Conservation (phyloP, 257 asterid species). For the Perilla frutescens region DNA sequence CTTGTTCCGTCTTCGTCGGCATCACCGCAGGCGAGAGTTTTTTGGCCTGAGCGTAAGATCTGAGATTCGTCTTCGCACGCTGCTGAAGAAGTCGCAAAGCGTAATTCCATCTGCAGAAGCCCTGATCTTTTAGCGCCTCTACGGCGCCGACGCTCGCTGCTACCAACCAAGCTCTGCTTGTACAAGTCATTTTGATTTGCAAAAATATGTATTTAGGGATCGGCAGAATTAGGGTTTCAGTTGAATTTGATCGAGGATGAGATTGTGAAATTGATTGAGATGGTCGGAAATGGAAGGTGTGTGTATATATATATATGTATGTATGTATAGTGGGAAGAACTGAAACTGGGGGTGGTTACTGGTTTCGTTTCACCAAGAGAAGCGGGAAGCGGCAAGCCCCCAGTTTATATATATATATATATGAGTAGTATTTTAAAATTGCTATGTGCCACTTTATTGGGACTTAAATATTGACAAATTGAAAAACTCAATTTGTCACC, state of each 20-base stretch:
- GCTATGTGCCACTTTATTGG: no score
- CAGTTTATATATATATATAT: no score
- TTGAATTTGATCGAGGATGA: background rate
- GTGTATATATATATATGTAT: no score
- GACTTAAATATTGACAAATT: no score
- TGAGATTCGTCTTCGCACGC: slow-evolving; percentile 43
- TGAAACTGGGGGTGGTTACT: no score
- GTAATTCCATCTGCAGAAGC: slow-evolving; percentile 64
- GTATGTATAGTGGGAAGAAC: no score
- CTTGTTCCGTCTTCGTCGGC: background rate
- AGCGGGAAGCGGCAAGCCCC: no score
- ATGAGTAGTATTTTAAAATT: no score
- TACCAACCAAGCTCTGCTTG: slow-evolving; percentile 49
- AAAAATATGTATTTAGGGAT: background rate
- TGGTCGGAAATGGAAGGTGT: no score
- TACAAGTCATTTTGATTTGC: slow-evolving; percentile 40
- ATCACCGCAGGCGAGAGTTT: background rate
- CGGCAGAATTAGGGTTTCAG: background rate
- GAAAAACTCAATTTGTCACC: no score
- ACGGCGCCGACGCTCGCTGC: slow-evolving; percentile 68
- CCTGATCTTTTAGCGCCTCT: slow-evolving; percentile 66
- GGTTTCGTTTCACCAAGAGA: no score
- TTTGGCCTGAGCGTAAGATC: slow-evolving; percentile 32
- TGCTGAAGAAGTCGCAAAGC: slow-evolving; percentile 44
- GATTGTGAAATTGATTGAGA: background rate